phyloP scores from a whole-genome alignment of 768 basidiomycete species.

The Kondoa malvinella region DNA sequence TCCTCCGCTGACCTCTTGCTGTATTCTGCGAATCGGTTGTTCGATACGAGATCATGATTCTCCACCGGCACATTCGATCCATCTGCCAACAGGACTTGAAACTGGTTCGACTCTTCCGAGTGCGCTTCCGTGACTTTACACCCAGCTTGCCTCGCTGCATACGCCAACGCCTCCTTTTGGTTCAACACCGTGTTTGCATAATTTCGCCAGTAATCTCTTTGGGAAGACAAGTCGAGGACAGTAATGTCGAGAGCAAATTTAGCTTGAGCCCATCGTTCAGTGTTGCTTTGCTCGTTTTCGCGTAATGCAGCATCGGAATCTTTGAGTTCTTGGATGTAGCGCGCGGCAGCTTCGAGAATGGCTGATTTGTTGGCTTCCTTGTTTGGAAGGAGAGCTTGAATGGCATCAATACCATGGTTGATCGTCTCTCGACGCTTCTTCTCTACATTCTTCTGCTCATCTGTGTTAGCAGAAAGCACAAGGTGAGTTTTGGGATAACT shows the following conservation, averaged over 20 bases:
- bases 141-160: neutral
- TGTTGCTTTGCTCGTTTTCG: neutral
- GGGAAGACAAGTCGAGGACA: neutral
- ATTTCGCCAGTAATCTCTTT: constrained; percentile 1
- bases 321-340: constrained; percentile 61
- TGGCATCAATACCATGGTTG: constrained; percentile 86
- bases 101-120: neutral
- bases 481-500: neutral
- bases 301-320: neutral
- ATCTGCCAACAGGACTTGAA: neutral
- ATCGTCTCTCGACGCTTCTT: constrained; percentile 85
- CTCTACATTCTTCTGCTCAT: constrained; percentile 87
- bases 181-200: neutral
- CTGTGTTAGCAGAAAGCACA: neutral
- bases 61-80: neutral
- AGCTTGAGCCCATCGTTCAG: neutral
- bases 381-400: constrained; percentile 63
- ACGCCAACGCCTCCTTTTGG: neutral
- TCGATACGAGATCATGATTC: neutral
- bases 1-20: too few species aligned
- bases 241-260: neutral
- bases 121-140: neutral
- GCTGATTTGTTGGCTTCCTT: constrained; percentile 48
- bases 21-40: neutral
- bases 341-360: constrained; percentile 68